phyloP scores from a whole-genome alignment of 208 protist species.

The Herpetomonas tarakana region DNA sequence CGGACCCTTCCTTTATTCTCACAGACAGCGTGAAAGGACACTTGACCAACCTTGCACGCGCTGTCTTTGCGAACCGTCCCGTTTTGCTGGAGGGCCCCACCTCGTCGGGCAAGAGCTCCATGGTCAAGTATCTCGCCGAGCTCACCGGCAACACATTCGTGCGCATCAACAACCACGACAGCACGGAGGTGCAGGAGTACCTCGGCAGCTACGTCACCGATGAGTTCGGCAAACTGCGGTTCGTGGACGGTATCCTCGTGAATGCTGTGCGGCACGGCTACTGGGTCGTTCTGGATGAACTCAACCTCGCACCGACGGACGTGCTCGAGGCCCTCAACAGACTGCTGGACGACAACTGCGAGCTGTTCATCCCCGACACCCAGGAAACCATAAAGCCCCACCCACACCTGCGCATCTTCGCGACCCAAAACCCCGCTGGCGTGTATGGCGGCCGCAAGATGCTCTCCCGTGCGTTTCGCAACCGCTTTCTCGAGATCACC shows the following conservation, averaged over 20 bases:
- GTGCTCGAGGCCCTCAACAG: constrained; percentile 99
- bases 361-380: constrained; percentile 99
- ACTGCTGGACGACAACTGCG: constrained; percentile 99
- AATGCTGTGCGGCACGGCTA: constrained; percentile 96
- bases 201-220: constrained; percentile 98
- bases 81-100: constrained; percentile 99
- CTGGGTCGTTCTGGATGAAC: constrained; percentile 99
- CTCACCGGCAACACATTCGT: constrained; percentile 98
- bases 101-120: constrained; percentile 98
- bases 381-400: constrained; percentile 98
- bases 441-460: constrained; percentile 97
- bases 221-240: constrained; percentile 94
- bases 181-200: constrained; percentile 99
- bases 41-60: constrained; percentile 94
- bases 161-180: constrained; percentile 99
- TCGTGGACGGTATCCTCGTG: constrained; percentile 97
- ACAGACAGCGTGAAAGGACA: constrained; percentile 94
- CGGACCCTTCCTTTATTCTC: constrained; percentile 94
- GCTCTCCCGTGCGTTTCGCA: constrained; percentile 99
- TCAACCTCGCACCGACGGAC: constrained; percentile 99
- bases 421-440: constrained; percentile 99
- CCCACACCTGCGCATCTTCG: constrained; percentile 99
- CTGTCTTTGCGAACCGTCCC: constrained; percentile 94
- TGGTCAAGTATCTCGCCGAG: constrained; percentile 99
- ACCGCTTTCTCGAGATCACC: constrained; percentile 99